Evolutionary conservation across 768 basidiomycete species (phyloP).

Genomic region (Trametopsis cervina): DNA sequence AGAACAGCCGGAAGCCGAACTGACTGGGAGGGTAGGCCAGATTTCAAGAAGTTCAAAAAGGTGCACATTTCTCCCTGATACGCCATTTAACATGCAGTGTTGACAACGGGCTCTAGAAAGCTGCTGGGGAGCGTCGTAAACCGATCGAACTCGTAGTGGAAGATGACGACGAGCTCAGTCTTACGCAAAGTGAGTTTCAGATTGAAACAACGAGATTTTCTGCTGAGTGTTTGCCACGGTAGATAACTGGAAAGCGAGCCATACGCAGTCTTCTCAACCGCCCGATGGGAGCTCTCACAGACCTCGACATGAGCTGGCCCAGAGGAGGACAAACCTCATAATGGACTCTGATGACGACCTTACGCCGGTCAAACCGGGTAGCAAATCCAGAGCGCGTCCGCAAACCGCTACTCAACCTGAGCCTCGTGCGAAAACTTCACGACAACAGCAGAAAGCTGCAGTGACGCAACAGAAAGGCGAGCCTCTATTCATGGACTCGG

Average conservation of each 20-base stretch:
- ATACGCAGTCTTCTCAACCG: conserved; percentile 1
- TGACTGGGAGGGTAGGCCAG: conserved; percentile 45
- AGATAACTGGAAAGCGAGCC: neutral
- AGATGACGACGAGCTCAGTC: conserved; percentile 47
- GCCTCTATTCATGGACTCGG: conserved; percentile 47
- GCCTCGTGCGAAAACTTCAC: neutral
- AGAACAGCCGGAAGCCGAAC: conserved; percentile 19
- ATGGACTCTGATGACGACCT: conserved; percentile 2
- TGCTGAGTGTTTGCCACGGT: too few relatives aligned
- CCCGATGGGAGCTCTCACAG: neutral
- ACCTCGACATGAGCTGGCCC: neutral
- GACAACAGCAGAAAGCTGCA: neutral
- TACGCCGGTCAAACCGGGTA: neutral
- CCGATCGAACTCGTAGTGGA: conserved; percentile 46
- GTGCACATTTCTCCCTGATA: conserved; percentile 26
- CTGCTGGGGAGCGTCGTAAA: conserved; percentile 18
- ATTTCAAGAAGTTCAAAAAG: conserved; percentile 79
- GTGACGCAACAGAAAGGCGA: conserved; percentile 23
- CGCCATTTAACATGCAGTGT: neutral
- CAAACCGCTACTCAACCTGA: neutral
- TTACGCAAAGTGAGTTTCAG: conserved; percentile 14
- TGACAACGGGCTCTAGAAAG: conserved; percentile 26
- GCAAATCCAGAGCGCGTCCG: neutral
- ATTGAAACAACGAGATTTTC: too few relatives aligned
- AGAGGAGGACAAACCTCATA: neutral